Conservation (phyloP, 2,329 filamentous ascomycete species). For the Corynespora cassiicola region DNA sequence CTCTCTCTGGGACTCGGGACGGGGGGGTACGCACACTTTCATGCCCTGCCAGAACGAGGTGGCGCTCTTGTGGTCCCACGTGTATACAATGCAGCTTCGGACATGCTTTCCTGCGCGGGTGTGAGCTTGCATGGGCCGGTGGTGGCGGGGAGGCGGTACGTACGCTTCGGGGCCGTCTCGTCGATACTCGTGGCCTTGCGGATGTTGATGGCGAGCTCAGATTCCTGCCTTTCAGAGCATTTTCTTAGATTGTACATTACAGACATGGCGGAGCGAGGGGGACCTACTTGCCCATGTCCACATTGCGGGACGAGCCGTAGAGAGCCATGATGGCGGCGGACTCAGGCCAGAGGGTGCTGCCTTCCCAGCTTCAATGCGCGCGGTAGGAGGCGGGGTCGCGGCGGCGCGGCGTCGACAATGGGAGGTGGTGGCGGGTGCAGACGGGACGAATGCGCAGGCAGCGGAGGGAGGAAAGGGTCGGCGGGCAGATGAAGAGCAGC, state of each 20-base stretch:
- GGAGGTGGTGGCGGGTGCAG: conserved; percentile 1
- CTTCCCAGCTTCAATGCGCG: conserved; percentile 16
- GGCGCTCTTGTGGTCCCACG: conserved; percentile 98
- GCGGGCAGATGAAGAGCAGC: not conserved
- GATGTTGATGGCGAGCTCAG: conserved; percentile 70
- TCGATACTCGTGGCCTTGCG: conserved; percentile 72
- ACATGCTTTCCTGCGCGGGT: conserved; percentile 79
- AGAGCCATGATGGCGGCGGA: conserved; percentile 38
- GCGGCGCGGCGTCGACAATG: conserved; percentile 10
- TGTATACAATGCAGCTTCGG: conserved; percentile 96
- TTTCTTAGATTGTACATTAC: conserved; percentile 7
- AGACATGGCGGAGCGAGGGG: conserved; percentile 3
- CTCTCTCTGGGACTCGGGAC: conserved; percentile 6
- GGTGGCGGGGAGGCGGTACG: conserved; percentile 13
- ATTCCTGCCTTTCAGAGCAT: conserved; percentile 59
- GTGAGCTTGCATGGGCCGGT: conserved; percentile 37
- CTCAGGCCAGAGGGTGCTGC: conserved; percentile 18
- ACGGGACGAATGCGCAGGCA: not conserved
- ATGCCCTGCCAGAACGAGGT: conserved; percentile 96
- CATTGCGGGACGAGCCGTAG: conserved; percentile 59
- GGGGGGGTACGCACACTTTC: conserved; percentile 76
- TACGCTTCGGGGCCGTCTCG: conserved; percentile 73
- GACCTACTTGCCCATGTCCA: conserved; percentile 67
- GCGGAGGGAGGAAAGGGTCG: conserved; percentile 1
- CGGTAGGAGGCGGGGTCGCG: not conserved